Evolutionary conservation across 2,329 filamentous ascomycete genomes (phyloP).

Genomic region (Talaromyces atroroseus): DNA sequence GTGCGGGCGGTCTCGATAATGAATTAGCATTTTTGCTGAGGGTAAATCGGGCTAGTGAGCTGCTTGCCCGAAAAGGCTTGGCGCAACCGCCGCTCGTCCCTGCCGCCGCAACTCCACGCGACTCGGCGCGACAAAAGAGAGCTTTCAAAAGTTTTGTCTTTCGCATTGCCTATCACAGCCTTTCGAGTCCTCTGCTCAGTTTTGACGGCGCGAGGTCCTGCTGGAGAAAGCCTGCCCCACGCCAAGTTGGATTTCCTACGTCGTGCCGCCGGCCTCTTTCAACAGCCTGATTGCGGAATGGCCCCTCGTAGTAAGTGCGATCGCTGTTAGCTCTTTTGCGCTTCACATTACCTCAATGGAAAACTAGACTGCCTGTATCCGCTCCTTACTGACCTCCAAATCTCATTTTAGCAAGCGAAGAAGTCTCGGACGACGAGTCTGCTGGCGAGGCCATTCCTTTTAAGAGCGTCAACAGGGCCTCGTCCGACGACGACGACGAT

Average conservation of each 20-base stretch:
- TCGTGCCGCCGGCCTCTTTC: conserved; percentile 1
- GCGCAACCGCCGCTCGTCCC: conserved; percentile 20
- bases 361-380: not conserved
- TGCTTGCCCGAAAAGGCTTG: conserved; percentile 33
- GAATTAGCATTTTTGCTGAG: conserved; percentile 21
- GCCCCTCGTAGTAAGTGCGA: conserved; percentile 37
- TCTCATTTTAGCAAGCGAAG: conserved; percentile 23
- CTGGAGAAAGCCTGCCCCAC: not conserved
- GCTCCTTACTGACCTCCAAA: not conserved
- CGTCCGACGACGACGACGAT: conserved; percentile 19
- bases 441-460: conserved; percentile 34
- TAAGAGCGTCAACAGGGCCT: conserved; percentile 19
- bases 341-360: not conserved
- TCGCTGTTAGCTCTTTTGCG: conserved; percentile 12
- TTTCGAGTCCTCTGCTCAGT: not conserved
- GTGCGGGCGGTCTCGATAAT: conserved; percentile 15
- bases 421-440: conserved; percentile 34
- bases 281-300: conserved; percentile 25
- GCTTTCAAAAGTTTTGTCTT: not conserved
- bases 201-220: not conserved
- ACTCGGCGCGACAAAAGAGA: conserved; percentile 13
- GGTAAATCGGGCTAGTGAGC: conserved; percentile 31
- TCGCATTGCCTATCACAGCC: not conserved
- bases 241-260: conserved; percentile 12
- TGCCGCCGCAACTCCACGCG: conserved; percentile 20